Conservation (phyloP, 2,329 filamentous ascomycete species). For the Corniculantispora saksenae region DNA sequence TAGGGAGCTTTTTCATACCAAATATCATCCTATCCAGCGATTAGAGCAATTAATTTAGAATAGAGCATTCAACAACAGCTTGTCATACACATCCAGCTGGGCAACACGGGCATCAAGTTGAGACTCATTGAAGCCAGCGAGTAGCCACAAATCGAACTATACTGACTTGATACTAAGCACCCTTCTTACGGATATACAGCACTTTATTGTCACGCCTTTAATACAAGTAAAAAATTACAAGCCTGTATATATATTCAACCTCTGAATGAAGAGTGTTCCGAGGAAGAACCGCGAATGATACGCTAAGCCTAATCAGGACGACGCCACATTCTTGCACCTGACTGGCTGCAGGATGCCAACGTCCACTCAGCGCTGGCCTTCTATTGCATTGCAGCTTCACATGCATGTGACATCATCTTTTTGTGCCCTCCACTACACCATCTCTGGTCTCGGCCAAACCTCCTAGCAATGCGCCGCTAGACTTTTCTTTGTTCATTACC, state of each 20-base stretch:
- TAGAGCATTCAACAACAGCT: too few relatives aligned
- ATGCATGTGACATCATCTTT: conserved; percentile 26
- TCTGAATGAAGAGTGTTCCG: too few relatives aligned
- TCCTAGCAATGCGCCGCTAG: not conserved
- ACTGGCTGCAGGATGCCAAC: not conserved
- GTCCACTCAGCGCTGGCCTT: not conserved
- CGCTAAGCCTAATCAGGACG: not conserved
- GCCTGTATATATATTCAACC: too few relatives aligned
- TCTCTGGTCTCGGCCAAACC: not conserved
- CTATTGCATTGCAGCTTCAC: conserved; percentile 13
- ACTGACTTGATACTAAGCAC: too few relatives aligned
- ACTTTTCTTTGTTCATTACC: not conserved
- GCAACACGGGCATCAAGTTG: too few relatives aligned
- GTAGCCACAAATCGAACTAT: too few relatives aligned
- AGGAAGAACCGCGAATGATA: not conserved
- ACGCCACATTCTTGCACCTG: not conserved
- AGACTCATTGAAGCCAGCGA: too few relatives aligned
- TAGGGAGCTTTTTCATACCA: conserved; percentile 1
- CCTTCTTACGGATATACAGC: too few relatives aligned
- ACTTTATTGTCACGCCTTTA: too few relatives aligned
- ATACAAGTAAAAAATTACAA: too few relatives aligned
- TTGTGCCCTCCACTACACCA: not conserved
- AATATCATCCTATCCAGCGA: not conserved
- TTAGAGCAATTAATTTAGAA: too few relatives aligned
- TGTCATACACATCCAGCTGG: too few relatives aligned